phyloP scores from a whole-genome alignment of 176 grass and related monocot species.

The Rhipidocladum racemiflorum region DNA sequence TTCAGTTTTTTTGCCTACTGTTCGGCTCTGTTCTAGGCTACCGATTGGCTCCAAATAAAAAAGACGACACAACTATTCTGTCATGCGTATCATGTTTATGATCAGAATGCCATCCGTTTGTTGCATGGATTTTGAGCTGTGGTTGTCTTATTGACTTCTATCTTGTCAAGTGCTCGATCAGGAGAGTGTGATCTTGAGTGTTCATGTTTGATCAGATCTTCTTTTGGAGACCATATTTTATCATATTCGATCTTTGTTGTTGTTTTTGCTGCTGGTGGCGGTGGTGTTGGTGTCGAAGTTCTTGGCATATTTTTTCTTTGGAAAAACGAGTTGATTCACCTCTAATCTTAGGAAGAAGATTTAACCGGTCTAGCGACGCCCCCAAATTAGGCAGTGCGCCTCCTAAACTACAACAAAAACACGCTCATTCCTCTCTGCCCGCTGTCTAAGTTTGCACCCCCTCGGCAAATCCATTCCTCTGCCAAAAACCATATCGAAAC shows the following conservation, averaged over 20 bases:
- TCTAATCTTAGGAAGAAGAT: not conserved
- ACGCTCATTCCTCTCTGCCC: slow-evolving; percentile 11
- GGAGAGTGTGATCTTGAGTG: not conserved
- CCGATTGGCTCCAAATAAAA: slow-evolving; percentile 24
- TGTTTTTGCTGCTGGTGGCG: too few species aligned
- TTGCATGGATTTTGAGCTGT: not conserved
- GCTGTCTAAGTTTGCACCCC: slow-evolving; percentile 43
- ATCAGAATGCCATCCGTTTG: not conserved
- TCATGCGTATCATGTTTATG: not conserved
- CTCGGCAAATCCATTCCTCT: slow-evolving; percentile 20
- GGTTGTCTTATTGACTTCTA: not conserved
- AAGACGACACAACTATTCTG: not conserved
- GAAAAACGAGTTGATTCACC: not conserved
- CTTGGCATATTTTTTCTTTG: not conserved
- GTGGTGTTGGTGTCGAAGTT: too few species aligned
- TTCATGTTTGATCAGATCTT: not conserved
- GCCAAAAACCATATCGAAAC: not conserved
- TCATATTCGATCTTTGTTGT: too few species aligned
- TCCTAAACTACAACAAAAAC: slow-evolving; percentile 14
- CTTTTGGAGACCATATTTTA: not conserved
- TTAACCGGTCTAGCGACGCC: not conserved
- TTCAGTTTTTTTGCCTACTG: not conserved
- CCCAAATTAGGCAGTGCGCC: slow-evolving; percentile 28
- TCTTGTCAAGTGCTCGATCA: not conserved
- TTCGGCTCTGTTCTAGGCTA: not conserved